Percentiles rank a stretch among this genome's conserved stretches.
These are phyloP conservation scores for Xylaria scruposa DNA, from an alignment of 495 filamentous ascomycete species.

Conservation along the genomic window DNA sequence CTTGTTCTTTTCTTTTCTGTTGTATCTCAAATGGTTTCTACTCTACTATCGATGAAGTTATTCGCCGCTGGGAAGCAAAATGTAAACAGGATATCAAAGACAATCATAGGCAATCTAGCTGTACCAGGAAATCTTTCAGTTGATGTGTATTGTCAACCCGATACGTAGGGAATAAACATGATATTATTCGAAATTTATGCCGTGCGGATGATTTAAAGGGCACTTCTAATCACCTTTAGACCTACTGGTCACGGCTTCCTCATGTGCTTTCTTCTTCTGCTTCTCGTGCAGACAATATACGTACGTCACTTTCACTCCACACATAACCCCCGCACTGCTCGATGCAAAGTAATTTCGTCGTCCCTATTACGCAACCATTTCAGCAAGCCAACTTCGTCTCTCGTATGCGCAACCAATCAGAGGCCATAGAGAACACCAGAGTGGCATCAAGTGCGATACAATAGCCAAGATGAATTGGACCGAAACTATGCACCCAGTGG, in stretches of 20 bases:
- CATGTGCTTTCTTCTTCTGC: background rate
- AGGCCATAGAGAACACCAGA: background rate
- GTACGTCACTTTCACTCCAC: background rate
- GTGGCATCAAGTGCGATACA: background rate
- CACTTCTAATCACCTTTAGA: background rate
- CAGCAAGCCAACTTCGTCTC: background rate
- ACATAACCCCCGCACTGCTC: background rate
- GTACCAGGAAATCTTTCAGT: no score
- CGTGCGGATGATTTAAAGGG: background rate
- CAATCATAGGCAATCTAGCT: background rate
- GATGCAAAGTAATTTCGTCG: background rate
- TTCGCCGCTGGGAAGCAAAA: no score
- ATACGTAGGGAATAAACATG: background rate
- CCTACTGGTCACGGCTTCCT: slow-evolving; percentile 1
- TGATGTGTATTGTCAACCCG: no score
- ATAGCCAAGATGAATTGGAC: slow-evolving; percentile 12
- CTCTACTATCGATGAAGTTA: no score
- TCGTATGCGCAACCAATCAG: background rate
- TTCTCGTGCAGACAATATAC: background rate
- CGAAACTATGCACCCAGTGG: background rate
- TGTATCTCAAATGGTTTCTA: no score
- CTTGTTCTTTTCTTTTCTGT: no score
- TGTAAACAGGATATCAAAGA: background rate
- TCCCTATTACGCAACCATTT: background rate
- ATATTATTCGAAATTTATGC: no score